Evolutionary conservation across 2,329 filamentous ascomycete genomes (phyloP).

Genomic region (Clarireedia sp.): DNA sequence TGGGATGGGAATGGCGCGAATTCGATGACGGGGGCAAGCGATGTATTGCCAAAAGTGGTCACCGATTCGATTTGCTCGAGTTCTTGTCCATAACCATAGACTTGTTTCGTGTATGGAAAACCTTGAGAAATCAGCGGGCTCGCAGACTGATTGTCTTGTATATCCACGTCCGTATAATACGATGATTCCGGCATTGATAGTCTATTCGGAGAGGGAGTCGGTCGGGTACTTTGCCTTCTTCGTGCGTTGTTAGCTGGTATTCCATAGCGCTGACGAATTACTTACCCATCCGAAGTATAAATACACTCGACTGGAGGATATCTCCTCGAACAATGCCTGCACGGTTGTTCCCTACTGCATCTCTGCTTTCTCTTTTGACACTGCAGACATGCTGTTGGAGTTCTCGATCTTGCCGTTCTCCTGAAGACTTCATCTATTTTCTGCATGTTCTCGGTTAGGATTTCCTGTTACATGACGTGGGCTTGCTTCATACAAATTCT

Average conservation of each 20-base stretch:
- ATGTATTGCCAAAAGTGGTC: not conserved
- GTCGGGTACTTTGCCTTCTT: not conserved
- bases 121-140: not conserved
- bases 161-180: not conserved
- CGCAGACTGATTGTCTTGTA: not conserved
- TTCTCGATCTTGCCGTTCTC: constrained; percentile 3
- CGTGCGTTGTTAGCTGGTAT: not conserved
- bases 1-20: not conserved
- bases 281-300: constrained; percentile 5
- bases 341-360: constrained; percentile 9
- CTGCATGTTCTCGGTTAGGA: constrained; percentile 5
- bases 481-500: not conserved
- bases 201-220: not conserved
- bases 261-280: not conserved
- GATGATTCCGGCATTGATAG: not conserved
- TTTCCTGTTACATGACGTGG: not conserved
- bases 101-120: not conserved
- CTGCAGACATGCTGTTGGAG: constrained; percentile 5
- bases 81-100: not conserved
- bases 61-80: not conserved
- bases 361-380: constrained; percentile 10
- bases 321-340: constrained; percentile 8
- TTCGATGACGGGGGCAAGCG: not conserved
- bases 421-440: constrained; percentile 5
- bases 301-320: constrained; percentile 8